Conservation (phyloP, 768 basidiomycete species). For the Hydnomerulius pinastri region DNA sequence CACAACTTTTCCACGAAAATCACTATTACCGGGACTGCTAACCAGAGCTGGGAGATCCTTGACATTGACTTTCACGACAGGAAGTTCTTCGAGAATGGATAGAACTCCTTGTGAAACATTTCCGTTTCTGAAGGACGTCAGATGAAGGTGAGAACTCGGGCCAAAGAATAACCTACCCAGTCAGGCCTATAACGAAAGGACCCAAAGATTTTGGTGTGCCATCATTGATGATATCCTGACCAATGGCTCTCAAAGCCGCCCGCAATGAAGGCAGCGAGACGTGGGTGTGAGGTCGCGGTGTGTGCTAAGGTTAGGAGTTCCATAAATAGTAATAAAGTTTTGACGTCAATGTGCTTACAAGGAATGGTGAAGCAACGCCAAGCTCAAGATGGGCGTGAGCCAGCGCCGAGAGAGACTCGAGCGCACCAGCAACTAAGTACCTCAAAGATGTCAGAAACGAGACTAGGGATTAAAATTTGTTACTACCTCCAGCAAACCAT, state of each 20-base stretch:
- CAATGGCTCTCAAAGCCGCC: constrained; percentile 55
- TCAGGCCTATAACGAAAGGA: constrained; percentile 80
- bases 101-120: constrained; percentile 81
- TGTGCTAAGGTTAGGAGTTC: constrained; percentile 41
- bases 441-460: background rate
- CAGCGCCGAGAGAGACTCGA: constrained; percentile 78
- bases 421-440: constrained; percentile 76
- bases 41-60: constrained; percentile 61
- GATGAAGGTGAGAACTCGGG: background rate
- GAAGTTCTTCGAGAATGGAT: constrained; percentile 71
- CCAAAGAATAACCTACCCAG: constrained; percentile 55
- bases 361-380: constrained; percentile 81
- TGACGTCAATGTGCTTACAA: constrained; percentile 47
- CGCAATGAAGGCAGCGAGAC: constrained; percentile 57
- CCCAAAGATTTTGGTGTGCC: constrained; percentile 67
- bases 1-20: background rate
- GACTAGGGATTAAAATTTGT: no score
- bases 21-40: constrained; percentile 46
- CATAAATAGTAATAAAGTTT: background rate
- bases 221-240: constrained; percentile 50
- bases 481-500: constrained; percentile 85
- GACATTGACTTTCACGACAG: constrained; percentile 56
- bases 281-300: constrained; percentile 79
- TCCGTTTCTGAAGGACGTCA: constrained; percentile 53
- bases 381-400: constrained; percentile 77